phyloP scores from a whole-genome alignment of 2,329 filamentous ascomycete genomes.

The Chaetomiaceae sp. region DNA sequence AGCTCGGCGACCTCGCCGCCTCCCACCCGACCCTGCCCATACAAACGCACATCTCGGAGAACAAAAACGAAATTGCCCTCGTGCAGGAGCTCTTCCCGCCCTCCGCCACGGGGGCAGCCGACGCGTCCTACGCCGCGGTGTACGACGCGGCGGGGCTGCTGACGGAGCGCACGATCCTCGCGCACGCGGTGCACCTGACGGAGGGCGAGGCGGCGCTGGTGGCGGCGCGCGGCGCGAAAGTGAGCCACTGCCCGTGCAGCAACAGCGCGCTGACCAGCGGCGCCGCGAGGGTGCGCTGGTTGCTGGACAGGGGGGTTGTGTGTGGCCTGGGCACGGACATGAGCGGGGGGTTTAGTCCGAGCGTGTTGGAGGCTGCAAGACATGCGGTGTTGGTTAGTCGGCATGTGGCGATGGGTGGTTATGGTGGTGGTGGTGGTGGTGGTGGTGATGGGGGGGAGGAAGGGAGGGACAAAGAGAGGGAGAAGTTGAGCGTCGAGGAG shows the following conservation, averaged over 20 bases:
- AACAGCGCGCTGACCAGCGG: conserved; percentile 81
- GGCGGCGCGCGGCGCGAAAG: conserved; percentile 52
- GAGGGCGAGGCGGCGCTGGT: conserved; percentile 62
- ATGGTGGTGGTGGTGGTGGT: conserved; percentile 30
- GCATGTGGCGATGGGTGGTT: conserved; percentile 52
- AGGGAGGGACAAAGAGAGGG: conserved; percentile 36
- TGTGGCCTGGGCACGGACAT: conserved; percentile 90
- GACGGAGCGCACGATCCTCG: conserved; percentile 68
- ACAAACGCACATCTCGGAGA: conserved; percentile 90
- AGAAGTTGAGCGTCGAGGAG: conserved; percentile 77
- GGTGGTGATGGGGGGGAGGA: conserved; percentile 46
- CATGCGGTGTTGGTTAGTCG: conserved; percentile 75
- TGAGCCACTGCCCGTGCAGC: conserved; percentile 81
- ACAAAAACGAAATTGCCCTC: conserved; percentile 63
- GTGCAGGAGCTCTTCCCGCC: conserved; percentile 65
- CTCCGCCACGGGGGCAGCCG: conserved; percentile 4
- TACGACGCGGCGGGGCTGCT: conserved; percentile 72
- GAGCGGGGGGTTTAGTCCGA: conserved; percentile 77
- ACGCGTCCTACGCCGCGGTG: conserved; percentile 61
- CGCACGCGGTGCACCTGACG: conserved; percentile 74
- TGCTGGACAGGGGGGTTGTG: conserved; percentile 68
- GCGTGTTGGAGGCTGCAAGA: conserved; percentile 73
- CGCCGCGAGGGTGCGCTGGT: conserved; percentile 64
- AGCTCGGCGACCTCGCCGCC: conserved; percentile 58
- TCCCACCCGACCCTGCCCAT: conserved; percentile 59